Evolutionary conservation across 2,329 filamentous ascomycete genomes (phyloP).

Genomic region (Talaromyces verruculosus): DNA sequence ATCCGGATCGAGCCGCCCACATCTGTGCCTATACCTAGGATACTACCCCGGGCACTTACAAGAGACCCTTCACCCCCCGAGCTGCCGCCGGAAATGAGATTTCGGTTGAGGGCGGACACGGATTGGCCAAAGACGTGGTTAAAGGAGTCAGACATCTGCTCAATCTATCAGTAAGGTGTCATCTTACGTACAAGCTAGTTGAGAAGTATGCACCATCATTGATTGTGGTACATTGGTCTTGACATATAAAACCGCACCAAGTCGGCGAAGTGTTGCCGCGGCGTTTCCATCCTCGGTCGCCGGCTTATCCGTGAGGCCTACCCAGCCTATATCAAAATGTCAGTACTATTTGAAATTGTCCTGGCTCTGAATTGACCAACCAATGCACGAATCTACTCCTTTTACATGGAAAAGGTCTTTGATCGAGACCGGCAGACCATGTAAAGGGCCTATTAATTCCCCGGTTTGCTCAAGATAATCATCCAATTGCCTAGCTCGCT

Average conservation of each 20-base stretch:
- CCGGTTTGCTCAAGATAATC: slow-evolving; percentile 24
- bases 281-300: slow-evolving; percentile 19
- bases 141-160: slow-evolving; percentile 55
- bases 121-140: slow-evolving; percentile 64
- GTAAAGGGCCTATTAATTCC: slow-evolving; percentile 27
- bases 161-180: background rate
- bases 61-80: slow-evolving; percentile 66
- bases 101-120: slow-evolving; percentile 62
- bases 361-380: slow-evolving; percentile 5
- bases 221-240: slow-evolving; percentile 61
- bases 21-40: slow-evolving; percentile 64
- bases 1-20: slow-evolving; percentile 51
- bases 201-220: slow-evolving; percentile 58
- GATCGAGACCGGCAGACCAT: slow-evolving; percentile 30
- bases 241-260: slow-evolving; percentile 55
- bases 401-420: slow-evolving; percentile 32
- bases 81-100: slow-evolving; percentile 62
- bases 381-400: slow-evolving; percentile 25
- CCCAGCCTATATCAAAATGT: slow-evolving; percentile 19
- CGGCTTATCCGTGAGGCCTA: slow-evolving; percentile 20
- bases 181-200: slow-evolving; percentile 51
- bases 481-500: slow-evolving; percentile 25
- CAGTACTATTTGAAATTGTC: slow-evolving; percentile 6
- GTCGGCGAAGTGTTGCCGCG: slow-evolving; percentile 11
- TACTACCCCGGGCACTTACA: slow-evolving; percentile 57